Evolutionary conservation across 768 basidiomycete genomes (phyloP).

Genomic region (Kwoniella shandongensis): DNA sequence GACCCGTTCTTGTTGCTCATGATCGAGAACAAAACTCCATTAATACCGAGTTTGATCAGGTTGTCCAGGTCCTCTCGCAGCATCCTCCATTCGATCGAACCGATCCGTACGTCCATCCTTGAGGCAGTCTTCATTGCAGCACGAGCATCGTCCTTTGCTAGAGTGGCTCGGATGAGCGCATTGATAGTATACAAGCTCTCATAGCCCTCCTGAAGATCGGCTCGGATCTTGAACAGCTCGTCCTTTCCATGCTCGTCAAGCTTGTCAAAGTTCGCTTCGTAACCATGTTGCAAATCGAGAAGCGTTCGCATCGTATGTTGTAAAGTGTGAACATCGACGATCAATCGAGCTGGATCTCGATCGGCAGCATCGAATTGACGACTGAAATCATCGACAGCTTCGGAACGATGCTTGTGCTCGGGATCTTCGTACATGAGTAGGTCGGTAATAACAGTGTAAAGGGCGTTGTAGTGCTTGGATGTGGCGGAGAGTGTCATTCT

Average conservation of each 20-base stretch:
- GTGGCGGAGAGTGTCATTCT: constrained; percentile 83
- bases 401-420: constrained; percentile 71
- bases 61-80: constrained; percentile 67
- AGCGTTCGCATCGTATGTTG: constrained; percentile 68
- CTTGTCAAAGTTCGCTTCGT: constrained; percentile 52
- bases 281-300: constrained; percentile 54
- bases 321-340: constrained; percentile 55
- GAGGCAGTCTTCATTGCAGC: constrained; percentile 70
- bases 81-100: constrained; percentile 91
- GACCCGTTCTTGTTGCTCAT: constrained; percentile 84
- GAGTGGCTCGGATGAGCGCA: constrained; percentile 68
- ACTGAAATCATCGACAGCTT: constrained; percentile 75
- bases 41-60: constrained; percentile 80
- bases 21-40: constrained; percentile 76
- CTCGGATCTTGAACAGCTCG: constrained; percentile 67
- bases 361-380: constrained; percentile 70
- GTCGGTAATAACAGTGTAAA: constrained; percentile 82
- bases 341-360: constrained; percentile 27
- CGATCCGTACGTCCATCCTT: constrained; percentile 74
- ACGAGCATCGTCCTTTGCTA: constrained; percentile 73
- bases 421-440: constrained; percentile 88
- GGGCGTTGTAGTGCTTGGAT: constrained; percentile 74
- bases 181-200: constrained; percentile 82
- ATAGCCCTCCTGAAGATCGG: constrained; percentile 68
- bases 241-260: constrained; percentile 55